phyloP scores from a whole-genome alignment of 805 yeast species.

The Sungouiozyma ichnusensis region DNA sequence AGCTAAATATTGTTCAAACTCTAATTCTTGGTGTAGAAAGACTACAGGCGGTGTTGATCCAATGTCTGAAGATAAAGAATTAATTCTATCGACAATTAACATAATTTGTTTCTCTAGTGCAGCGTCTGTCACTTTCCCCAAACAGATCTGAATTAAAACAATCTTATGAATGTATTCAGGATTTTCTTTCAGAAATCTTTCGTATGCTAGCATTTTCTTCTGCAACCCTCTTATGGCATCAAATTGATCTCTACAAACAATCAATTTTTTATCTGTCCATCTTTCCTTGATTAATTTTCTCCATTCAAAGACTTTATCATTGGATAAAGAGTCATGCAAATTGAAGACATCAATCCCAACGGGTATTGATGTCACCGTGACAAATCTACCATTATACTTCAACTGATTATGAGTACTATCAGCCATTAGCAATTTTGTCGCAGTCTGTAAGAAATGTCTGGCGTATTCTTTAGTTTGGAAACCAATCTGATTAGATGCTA shows the following conservation, averaged over 20 bases:
- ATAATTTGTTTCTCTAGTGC: conserved; percentile 65
- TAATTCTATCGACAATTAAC: conserved; percentile 75
- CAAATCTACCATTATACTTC: conserved; percentile 48
- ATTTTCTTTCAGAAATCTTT: conserved; percentile 56
- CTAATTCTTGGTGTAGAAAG: conserved; percentile 77
- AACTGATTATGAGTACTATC: conserved; percentile 56
- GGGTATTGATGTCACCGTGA: conserved; percentile 49
- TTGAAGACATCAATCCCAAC: conserved; percentile 70
- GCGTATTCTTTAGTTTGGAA: conserved; percentile 92
- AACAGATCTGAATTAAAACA: conserved; percentile 74
- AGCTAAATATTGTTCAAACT: conserved; percentile 82
- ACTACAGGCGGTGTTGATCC: conserved; percentile 77
- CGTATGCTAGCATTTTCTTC: conserved; percentile 82
- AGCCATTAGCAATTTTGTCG: conserved; percentile 71
- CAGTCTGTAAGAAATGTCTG: conserved; percentile 85
- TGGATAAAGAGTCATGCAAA: conserved; percentile 36
- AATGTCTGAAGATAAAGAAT: conserved; percentile 61
- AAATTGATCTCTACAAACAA: conserved; percentile 81
- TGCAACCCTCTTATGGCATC: conserved; percentile 82
- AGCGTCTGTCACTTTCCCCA: conserved; percentile 46
- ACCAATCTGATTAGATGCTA: conserved; percentile 80
- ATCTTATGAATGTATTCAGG: conserved; percentile 62
- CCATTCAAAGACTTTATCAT: conserved; percentile 52
- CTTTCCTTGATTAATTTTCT: conserved; percentile 59
- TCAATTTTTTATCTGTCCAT: conserved; percentile 60